Conservation (phyloP, 805 yeast species). For the Saccharomycopsis schoenii region DNA sequence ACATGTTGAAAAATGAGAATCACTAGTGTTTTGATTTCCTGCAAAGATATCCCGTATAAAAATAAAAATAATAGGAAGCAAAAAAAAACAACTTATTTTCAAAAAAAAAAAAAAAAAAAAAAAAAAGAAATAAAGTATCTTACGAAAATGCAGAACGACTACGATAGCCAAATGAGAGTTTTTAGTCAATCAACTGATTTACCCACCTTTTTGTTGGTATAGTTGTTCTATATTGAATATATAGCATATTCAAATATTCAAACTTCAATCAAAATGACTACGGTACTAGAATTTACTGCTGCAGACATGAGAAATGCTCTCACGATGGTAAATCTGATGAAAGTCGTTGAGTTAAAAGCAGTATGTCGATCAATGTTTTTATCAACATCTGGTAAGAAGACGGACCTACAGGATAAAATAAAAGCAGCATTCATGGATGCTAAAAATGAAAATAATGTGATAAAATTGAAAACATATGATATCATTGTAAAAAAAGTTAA, state of each 20-base stretch:
- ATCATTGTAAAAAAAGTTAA: slow-evolving; percentile 33
- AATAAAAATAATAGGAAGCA: too few species aligned
- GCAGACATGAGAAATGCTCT: slow-evolving; percentile 1
- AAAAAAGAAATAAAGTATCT: not conserved
- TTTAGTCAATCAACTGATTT: not conserved
- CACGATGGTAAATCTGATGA: not conserved
- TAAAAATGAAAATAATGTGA: slow-evolving; percentile 30
- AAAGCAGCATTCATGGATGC: slow-evolving; percentile 36
- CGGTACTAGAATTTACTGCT: not conserved
- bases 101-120: not conserved
- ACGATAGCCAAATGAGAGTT: not conserved
- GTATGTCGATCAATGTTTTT: slow-evolving; percentile 42
- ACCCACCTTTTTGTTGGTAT: not conserved
- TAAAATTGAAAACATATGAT: slow-evolving; percentile 34
- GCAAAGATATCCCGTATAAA: too few species aligned
- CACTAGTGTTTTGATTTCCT: not conserved
- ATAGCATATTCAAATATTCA: not conserved
- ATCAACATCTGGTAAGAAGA: slow-evolving; percentile 48
- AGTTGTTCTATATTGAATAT: not conserved
- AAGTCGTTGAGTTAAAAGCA: slow-evolving; percentile 39
- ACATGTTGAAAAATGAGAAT: not conserved
- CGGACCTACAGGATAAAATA: slow-evolving; percentile 48
- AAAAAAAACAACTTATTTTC: too few species aligned
- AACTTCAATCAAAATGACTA: not conserved
- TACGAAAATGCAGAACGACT: not conserved